Evolutionary conservation across 257 asterid species (phyloP).

Genomic region (Anisodus acutangulus): DNA sequence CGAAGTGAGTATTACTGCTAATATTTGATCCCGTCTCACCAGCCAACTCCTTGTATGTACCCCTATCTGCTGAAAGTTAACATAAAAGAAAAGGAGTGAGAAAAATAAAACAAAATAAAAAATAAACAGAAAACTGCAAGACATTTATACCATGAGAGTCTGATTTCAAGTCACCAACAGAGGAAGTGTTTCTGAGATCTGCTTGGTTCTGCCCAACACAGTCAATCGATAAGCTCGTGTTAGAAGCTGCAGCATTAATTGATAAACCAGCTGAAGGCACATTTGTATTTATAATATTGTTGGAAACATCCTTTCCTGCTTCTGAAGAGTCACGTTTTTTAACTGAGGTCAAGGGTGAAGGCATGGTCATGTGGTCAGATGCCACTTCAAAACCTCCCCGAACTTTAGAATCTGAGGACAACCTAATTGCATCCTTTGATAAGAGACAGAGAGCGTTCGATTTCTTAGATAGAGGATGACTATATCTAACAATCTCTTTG

Average conservation of each 20-base stretch:
- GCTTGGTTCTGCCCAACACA: slow-evolving; percentile 38
- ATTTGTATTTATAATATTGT: slow-evolving; percentile 1
- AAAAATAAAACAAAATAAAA: background rate
- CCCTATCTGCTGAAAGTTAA: slow-evolving; percentile 5
- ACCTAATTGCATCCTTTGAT: slow-evolving; percentile 37
- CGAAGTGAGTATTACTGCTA: background rate
- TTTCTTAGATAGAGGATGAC: slow-evolving; percentile 33
- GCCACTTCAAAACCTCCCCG: slow-evolving; percentile 37
- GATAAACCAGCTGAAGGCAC: slow-evolving; percentile 26
- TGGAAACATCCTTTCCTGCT: slow-evolving; percentile 27
- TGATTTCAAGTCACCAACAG: slow-evolving; percentile 25
- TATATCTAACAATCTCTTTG: slow-evolving; percentile 48
- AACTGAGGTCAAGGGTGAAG: slow-evolving; percentile 28
- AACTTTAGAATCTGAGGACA: slow-evolving; percentile 32
- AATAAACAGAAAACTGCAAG: background rate
- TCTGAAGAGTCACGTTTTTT: slow-evolving; percentile 24
- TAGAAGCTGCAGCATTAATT: slow-evolving; percentile 32
- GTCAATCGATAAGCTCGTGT: slow-evolving; percentile 34
- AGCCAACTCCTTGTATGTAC: background rate
- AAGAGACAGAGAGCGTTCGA: slow-evolving; percentile 27
- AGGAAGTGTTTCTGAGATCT: slow-evolving; percentile 9
- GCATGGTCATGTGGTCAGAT: slow-evolving; percentile 28
- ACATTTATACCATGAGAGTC: slow-evolving; percentile 42
- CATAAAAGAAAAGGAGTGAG: slow-evolving; percentile 6
- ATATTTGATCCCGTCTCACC: slow-evolving; percentile 10